phyloP scores from a whole-genome alignment of 768 basidiomycete species.

The Lentinula raphanica region DNA sequence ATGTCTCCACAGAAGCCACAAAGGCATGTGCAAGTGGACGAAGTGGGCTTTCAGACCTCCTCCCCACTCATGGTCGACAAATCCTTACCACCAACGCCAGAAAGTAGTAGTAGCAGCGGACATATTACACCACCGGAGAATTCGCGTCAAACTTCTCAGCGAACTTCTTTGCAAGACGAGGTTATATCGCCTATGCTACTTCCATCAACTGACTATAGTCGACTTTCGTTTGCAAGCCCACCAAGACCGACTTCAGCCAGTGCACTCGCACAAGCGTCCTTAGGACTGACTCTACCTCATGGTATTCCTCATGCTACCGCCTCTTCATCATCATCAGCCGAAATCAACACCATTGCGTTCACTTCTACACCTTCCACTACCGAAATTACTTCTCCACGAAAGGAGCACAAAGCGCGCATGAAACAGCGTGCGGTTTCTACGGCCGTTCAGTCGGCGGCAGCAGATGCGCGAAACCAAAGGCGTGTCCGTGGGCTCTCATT shows the following conservation, averaged over 20 bases:
- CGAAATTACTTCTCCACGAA: slow-evolving; percentile 14
- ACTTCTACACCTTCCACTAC: slow-evolving; percentile 19
- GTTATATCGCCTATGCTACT: slow-evolving; percentile 5
- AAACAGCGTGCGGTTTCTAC: slow-evolving; percentile 26
- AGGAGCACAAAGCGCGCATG: slow-evolving; percentile 44
- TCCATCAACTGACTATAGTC: slow-evolving; percentile 10
- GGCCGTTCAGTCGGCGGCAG: slow-evolving; percentile 12
- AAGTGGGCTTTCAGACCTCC: slow-evolving; percentile 16
- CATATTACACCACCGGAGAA: background rate
- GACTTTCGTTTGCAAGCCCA: slow-evolving; percentile 11
- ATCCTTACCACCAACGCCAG: slow-evolving; percentile 46
- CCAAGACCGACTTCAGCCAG: slow-evolving; percentile 25
- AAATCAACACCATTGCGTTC: slow-evolving; percentile 47
- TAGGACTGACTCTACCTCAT: slow-evolving; percentile 56
- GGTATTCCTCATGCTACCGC: slow-evolving; percentile 38
- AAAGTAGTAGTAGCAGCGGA: slow-evolving; percentile 21
- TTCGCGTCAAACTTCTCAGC: slow-evolving; percentile 2
- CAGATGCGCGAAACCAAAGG: slow-evolving; percentile 14
- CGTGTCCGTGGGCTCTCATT: slow-evolving; percentile 56
- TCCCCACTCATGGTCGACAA: slow-evolving; percentile 32
- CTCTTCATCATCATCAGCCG: slow-evolving; percentile 39
- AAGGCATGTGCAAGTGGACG: slow-evolving; percentile 18
- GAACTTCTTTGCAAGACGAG: slow-evolving; percentile 9
- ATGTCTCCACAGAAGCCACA: slow-evolving; percentile 26
- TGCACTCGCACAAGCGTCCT: slow-evolving; percentile 49